Percentiles rank a stretch among this genome's conserved stretches.
Conservation (phyloP, 371 early-diverging fungal species). For the Syncephalastrum racemosum region DNA sequence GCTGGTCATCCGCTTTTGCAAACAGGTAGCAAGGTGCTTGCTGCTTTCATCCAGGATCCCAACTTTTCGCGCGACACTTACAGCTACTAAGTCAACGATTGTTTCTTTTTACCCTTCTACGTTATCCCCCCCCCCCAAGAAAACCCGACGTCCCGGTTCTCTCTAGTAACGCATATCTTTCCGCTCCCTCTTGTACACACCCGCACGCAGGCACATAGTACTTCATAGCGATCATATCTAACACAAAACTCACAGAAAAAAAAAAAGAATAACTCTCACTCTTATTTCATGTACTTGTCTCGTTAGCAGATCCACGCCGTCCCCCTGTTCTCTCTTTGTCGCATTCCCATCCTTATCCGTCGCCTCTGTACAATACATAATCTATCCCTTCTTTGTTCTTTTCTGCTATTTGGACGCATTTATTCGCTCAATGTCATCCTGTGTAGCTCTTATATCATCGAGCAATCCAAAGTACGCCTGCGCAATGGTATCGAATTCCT, state of each 20-base stretch:
- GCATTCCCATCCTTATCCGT: no score
- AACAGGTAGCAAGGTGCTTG: constrained; percentile 94
- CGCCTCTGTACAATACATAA: no score
- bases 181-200: no score
- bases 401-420: no score
- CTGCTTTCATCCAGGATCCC: constrained; percentile 94
- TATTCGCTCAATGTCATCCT: constrained; percentile 18
- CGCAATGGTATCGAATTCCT: constrained; percentile 29
- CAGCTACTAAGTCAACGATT: constrained; percentile 46
- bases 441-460: constrained; percentile 15
- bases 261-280: no score
- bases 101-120: background rate
- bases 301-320: no score
- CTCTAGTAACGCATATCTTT: background rate
- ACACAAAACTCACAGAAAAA: no score
- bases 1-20: constrained; percentile 97
- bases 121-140: background rate
- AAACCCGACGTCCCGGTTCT: background rate
- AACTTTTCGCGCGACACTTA: constrained; percentile 79
- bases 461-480: constrained; percentile 12
- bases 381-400: no score
- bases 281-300: no score
- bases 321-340: no score
- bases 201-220: no score
- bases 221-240: no score